These are phyloP conservation scores for Gaultheria prostrata DNA, from an alignment of 148 eudicot genomes.

Conservation along the genomic window DNA sequence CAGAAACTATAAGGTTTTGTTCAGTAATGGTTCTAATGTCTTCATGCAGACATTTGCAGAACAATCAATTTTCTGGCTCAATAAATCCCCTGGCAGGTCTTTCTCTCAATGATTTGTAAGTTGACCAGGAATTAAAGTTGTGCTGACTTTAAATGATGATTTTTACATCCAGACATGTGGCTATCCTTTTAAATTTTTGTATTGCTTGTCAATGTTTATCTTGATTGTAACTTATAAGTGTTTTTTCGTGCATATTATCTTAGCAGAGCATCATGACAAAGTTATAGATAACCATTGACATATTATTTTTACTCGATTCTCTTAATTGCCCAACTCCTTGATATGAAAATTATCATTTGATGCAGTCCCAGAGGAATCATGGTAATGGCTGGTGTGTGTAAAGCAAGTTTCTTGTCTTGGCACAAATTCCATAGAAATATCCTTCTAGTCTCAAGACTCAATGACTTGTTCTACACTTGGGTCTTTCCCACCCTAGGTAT, in stretches of 20 bases:
- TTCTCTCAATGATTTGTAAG: conserved; percentile 63
- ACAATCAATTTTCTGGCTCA: conserved; percentile 58
- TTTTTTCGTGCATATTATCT: not conserved
- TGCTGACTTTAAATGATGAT: not conserved
- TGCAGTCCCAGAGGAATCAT: not conserved
- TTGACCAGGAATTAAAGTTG: conserved; percentile 8
- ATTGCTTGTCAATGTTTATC: not conserved
- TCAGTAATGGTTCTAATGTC: conserved; percentile 12
- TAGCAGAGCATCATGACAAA: not conserved
- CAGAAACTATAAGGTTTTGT: not conserved
- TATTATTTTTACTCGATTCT: not conserved
- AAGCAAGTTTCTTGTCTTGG: not conserved
- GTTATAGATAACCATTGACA: not conserved
- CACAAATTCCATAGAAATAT: not conserved
- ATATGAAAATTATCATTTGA: not conserved
- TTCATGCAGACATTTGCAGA: conserved; percentile 48
- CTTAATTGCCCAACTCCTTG: not conserved
- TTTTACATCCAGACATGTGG: not conserved
- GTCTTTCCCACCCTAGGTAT: not conserved
- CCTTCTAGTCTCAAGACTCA: not conserved
- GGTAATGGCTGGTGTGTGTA: not conserved
- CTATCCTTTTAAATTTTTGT: not conserved
- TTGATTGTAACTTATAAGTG: not conserved
- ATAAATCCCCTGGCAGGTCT: conserved; percentile 51
- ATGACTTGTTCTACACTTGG: not conserved